Base-by-base conservation (phyloP, 148 eudicot genomes). In the Rhododendron griersonianum region DNA sequence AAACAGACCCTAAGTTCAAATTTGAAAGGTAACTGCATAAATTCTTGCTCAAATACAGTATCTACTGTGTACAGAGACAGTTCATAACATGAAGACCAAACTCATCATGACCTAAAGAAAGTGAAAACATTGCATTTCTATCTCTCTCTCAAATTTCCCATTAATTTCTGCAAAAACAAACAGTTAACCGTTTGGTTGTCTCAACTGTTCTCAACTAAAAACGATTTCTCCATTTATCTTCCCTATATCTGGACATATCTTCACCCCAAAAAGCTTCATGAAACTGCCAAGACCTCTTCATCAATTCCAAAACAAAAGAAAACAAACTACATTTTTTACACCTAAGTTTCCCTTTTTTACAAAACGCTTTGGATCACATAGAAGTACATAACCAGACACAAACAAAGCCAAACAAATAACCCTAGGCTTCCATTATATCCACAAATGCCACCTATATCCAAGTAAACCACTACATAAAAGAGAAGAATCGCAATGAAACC, bases 401-500 rank as follows among this genome's bases (percentile, higher is more conserved):
- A 74, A 69, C 74, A 45, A 23, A 76, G 28, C 65, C 9, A 45
- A 37, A 57, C 65, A 59, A 75, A 76, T 39, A 63, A 59, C 63
- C 85, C 51, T 65, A 80, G 61, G 48, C 69, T 51, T 30, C 16
- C 59, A 55, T 80, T 61, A 25, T 28, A 57, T 65, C 30, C 28
- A 87, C 76, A 73, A 71, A 55, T 4, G 53, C 53, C 47, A 9
- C 73, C 89, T 41, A 59, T 33, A 74, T 21, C 63, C 83, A 48
- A 75, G 82, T 55, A 37, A 80, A 78, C 16, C 57, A 57, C 74
- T 41, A 85, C 47, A 9, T 44, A 4, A 69, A 83, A 47, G 59
- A 45, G 30, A 7, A 69, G 65, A 30, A 28, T 45, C 75, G 7
- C 25, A 57, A n/a, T 67, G 71, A 23, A 57, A 55, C 45, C 71